Evolutionary conservation across 73 alveolate genomes (phyloP).

Genomic region (Paramecium sonneborni): DNA sequence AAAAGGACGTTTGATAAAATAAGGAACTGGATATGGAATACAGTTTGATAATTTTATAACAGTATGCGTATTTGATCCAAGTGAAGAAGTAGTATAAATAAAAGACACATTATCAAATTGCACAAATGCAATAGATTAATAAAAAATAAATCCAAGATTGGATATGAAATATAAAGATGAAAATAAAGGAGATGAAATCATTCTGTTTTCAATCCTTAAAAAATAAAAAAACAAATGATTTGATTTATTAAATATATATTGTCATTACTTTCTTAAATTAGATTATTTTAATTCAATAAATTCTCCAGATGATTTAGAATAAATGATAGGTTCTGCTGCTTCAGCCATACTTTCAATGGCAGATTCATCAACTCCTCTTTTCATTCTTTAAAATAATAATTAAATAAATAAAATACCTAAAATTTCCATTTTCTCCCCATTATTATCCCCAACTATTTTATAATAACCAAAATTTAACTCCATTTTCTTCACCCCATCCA

Average conservation of each 20-base stretch:
- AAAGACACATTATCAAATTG: slow-evolving; percentile 17
- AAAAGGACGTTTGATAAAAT: neutral
- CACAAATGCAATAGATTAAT: neutral
- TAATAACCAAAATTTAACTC: slow-evolving; percentile 56
- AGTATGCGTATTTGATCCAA: slow-evolving; percentile 31
- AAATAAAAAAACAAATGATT: slow-evolving; percentile 37
- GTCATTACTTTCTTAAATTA: slow-evolving; percentile 14
- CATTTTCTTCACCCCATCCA: slow-evolving; percentile 71
- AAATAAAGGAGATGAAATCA: neutral
- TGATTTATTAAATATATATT: neutral
- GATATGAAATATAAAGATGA: slow-evolving; percentile 1
- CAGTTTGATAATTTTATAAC: slow-evolving; percentile 40
- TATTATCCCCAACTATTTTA: slow-evolving; percentile 61
- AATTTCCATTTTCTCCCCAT: slow-evolving; percentile 68
- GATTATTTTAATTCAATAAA: neutral
- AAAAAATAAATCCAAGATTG: neutral
- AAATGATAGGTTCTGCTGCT: slow-evolving; percentile 49
- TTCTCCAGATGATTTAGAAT: slow-evolving; percentile 36
- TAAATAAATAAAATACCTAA: slow-evolving; percentile 11
- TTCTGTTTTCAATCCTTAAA: slow-evolving; percentile 22
- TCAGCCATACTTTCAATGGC: slow-evolving; percentile 57
- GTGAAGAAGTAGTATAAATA: slow-evolving; percentile 19
- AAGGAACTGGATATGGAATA: slow-evolving; percentile 44
- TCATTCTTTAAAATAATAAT: slow-evolving; percentile 51
- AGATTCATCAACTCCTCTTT: slow-evolving; percentile 63